Percentiles rank a stretch among this genome's conserved stretches.
These are phyloP conservation scores for Nicotiana otophora DNA, from an alignment of 257 asterid genomes.

Conservation along the genomic window DNA sequence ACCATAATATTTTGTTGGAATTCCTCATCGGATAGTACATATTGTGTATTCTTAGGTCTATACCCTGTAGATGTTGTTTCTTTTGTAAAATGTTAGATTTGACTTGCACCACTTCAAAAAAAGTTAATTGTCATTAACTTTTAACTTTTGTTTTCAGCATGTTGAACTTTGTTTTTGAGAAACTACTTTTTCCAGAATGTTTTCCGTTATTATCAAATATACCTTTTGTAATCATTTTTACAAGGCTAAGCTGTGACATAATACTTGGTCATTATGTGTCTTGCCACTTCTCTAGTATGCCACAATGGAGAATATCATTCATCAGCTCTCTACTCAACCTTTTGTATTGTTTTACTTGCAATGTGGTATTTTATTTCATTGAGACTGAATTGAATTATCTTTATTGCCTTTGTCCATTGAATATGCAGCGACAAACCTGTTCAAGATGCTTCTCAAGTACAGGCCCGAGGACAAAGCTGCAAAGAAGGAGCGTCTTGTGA, in stretches of 20 bases:
- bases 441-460: conserved; percentile 46
- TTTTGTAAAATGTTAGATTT: not conserved
- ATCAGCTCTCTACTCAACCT: not conserved
- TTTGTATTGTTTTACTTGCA: not conserved
- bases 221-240: not conserved
- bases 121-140: not conserved
- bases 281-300: not conserved
- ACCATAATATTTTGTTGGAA: not conserved
- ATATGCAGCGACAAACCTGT: conserved; percentile 34
- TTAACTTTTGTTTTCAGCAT: not conserved
- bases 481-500: conserved; percentile 37
- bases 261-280: not conserved
- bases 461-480: conserved; percentile 45
- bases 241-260: not conserved
- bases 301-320: not conserved
- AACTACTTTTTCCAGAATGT: not conserved
- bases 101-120: not conserved
- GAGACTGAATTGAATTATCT: not conserved
- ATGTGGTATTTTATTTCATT: not conserved
- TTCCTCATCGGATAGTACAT: not conserved
- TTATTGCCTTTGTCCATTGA: not conserved
- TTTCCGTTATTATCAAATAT: not conserved
- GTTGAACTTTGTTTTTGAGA: not conserved
- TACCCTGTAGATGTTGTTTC: not conserved
- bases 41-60: not conserved